Base-by-base conservation (phyloP, 1,284 basidiomycete species). In the Phylloboletellus chloephorus region DNA sequence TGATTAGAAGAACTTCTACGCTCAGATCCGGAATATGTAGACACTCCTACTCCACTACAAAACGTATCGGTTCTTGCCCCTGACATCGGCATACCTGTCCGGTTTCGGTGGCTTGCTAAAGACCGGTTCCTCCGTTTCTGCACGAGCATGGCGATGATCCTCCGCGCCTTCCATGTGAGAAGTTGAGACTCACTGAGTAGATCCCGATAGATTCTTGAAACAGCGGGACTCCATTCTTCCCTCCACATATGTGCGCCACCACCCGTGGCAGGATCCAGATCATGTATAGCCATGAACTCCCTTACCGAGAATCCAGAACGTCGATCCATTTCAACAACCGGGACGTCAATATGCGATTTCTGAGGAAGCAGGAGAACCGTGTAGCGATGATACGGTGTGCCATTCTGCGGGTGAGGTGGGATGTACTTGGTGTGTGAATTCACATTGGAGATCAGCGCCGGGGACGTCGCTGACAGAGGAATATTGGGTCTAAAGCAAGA, bases 311-410 rank as follows among this genome's bases (percentile, higher is more conserved):
- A 90, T 9, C 71, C 68, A 6, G 67, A 60, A 20, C 86, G 73
- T 17, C 70, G 64, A 2, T 63, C 52, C 26, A 57, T 60, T 7
- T 60, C 48, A 12, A 69, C 46, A 6, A 61, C 54, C 10, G 68
- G 68, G 16, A 71, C 58, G n/a, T 63, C 53, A 12, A 74, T 59
- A 12, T 64, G 63, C 35, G 67, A 59, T 21, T 58, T 50, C 52
- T 95, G 90, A n/a, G 80, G 82, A 37, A 93, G 72, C 20, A 94
- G 68, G 15, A 94, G 65, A 19, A 82, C 53, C 2, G 80, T 79
- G 63, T 93, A 94, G 41, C 92, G 84, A 65, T 94, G 91, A 65
- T 90, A 91, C 0, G 78, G 78, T 5, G 88, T 84, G 32, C 90
- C 90, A 23, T 74, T 73, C 57, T 89, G 84, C 4, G 92, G 92